Evolutionary conservation across 2,329 filamentous ascomycete genomes (phyloP).

Genomic region (Aspergillus flavus): DNA sequence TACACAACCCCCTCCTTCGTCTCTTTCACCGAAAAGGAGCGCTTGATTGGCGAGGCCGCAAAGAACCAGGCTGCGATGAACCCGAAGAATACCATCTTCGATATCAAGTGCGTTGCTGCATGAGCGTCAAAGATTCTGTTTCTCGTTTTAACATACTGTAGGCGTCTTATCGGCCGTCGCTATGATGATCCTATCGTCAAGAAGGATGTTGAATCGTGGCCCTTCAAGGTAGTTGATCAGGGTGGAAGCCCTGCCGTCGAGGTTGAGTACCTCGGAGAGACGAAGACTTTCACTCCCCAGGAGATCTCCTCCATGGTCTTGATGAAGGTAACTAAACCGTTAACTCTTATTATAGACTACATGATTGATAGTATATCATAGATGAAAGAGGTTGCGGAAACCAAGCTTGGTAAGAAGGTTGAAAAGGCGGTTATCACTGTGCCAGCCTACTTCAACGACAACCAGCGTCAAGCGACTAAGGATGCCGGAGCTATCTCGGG

Average conservation of each 20-base stretch:
- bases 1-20: slow-evolving; percentile 99
- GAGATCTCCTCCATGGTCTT: slow-evolving; percentile 99
- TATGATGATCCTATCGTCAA: slow-evolving; percentile 96
- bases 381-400: slow-evolving; percentile 99
- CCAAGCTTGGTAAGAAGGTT: slow-evolving; percentile 98
- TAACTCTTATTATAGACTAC: slow-evolving; percentile 1
- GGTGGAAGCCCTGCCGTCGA: slow-evolving; percentile 86
- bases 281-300: slow-evolving; percentile 94
- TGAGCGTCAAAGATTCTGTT: neutral
- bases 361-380: slow-evolving; percentile 43
- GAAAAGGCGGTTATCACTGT: slow-evolving; percentile 99
- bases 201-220: slow-evolving; percentile 99
- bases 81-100: slow-evolving; percentile 96
- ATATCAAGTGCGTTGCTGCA: slow-evolving; percentile 78
- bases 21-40: slow-evolving; percentile 98
- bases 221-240: slow-evolving; percentile 96
- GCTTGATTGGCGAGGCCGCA: slow-evolving; percentile 97
- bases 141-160: slow-evolving; percentile 40
- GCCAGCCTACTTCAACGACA: slow-evolving; percentile 99
- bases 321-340: slow-evolving; percentile 71
- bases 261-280: slow-evolving; percentile 94
- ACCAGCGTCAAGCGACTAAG: slow-evolving; percentile 99
- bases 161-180: slow-evolving; percentile 95
- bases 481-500: slow-evolving; percentile 97
- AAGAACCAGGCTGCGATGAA: slow-evolving; percentile 99